Evolutionary conservation across 208 protist genomes (phyloP).

Genomic region (Acanthamoeba sp.): DNA sequence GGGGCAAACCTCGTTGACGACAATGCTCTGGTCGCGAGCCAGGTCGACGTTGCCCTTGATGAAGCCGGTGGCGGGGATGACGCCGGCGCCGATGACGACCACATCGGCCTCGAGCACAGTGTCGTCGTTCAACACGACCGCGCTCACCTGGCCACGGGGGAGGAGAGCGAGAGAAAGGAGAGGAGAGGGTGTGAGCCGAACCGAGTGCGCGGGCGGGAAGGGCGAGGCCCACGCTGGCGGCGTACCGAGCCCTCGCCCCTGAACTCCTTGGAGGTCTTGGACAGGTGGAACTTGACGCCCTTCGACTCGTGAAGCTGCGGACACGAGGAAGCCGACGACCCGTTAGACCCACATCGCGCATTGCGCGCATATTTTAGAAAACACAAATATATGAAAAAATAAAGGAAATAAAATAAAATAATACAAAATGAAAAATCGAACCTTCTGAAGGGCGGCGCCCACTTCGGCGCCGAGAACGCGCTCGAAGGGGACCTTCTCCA

Average conservation of each 20-base stretch:
- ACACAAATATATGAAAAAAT: too few species aligned
- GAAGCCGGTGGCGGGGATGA: constrained; percentile 78
- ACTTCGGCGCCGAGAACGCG: constrained; percentile 77
- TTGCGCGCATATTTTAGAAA: too few species aligned
- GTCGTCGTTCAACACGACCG: constrained; percentile 74
- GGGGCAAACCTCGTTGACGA: constrained; percentile 62
- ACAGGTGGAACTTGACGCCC: constrained; percentile 75
- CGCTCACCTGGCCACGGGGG: background rate
- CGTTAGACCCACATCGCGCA: background rate
- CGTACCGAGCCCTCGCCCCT: constrained; percentile 42
- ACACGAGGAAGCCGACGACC: background rate
- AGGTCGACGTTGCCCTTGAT: constrained; percentile 67
- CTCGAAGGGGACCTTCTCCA: constrained; percentile 81
- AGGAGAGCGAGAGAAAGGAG: too few species aligned
- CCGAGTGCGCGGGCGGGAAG: background rate
- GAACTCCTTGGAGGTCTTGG: constrained; percentile 64
- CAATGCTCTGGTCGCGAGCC: constrained; percentile 72
- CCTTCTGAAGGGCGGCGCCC: constrained; percentile 75
- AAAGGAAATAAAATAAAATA: too few species aligned
- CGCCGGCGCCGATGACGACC: constrained; percentile 78
- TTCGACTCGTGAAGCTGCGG: constrained; percentile 76
- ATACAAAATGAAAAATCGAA: too few species aligned
- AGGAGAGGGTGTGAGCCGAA: too few species aligned
- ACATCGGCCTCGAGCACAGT: constrained; percentile 73
- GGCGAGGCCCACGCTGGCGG: background rate